Conservation (phyloP, 2,329 filamentous ascomycete genomes). For the Leptographium galeiforme region DNA sequence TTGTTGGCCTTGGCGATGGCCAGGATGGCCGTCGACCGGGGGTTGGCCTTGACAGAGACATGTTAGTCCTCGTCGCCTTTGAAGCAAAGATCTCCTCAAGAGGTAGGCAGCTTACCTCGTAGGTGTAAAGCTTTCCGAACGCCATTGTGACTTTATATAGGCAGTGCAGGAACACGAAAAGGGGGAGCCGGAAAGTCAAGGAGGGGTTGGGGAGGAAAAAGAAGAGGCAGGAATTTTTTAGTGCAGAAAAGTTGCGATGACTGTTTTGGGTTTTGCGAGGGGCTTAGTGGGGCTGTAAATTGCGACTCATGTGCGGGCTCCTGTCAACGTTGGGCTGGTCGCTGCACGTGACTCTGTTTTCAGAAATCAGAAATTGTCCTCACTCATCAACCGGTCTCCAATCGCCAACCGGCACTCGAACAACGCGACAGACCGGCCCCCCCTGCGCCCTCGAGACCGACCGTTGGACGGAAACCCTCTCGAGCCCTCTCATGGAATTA, state of each 20-base stretch:
- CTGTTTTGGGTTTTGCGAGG: conserved; percentile 1
- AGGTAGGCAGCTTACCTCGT: neutral
- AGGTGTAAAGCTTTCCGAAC: conserved; percentile 87
- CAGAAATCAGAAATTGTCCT: neutral
- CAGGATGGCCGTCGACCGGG: conserved; percentile 76
- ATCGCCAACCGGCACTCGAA: neutral
- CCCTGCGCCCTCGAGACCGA: neutral
- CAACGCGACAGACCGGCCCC: neutral
- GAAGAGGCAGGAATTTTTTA: conserved; percentile 11
- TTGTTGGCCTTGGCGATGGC: conserved; percentile 96
- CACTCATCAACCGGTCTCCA: neutral
- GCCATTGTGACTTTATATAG: conserved; percentile 51
- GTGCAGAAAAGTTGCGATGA: conserved; percentile 8
- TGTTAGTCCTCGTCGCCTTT: neutral
- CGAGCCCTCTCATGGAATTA: neutral
- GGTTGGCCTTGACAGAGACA: conserved; percentile 52
- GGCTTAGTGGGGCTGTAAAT: conserved; percentile 8
- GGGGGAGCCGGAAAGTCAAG: conserved; percentile 12
- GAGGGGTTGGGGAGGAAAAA: conserved; percentile 12
- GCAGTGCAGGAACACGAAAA: conserved; percentile 12
- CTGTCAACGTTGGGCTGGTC: neutral
- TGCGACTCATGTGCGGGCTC: neutral
- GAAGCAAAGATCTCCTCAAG: neutral
- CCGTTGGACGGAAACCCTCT: neutral
- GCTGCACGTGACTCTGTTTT: neutral